Conservation (phyloP, 805 yeast species). For the Hanseniaspora occidentalis region DNA sequence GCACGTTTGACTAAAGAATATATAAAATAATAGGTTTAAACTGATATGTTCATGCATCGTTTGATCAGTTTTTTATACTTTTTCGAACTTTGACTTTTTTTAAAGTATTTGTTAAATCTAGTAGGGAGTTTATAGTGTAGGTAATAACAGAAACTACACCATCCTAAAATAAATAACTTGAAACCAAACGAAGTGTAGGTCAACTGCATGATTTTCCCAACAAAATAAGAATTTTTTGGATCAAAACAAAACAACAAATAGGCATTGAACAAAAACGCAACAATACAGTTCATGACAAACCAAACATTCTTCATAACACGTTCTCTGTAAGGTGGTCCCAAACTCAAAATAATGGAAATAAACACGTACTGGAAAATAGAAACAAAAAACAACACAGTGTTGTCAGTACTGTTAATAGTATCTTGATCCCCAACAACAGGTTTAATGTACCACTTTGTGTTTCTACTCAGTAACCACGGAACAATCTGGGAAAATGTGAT, state of each 20-base stretch:
- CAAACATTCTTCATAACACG: slow-evolving; percentile 56
- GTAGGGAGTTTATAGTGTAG: slow-evolving; percentile 25
- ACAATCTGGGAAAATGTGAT: slow-evolving; percentile 51
- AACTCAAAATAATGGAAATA: slow-evolving; percentile 71
- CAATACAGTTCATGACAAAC: slow-evolving; percentile 48
- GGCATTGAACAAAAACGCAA: slow-evolving; percentile 38
- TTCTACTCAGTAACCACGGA: slow-evolving; percentile 50
- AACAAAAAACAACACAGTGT: slow-evolving; percentile 69
- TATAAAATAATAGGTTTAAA: neutral
- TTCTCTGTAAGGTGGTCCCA: slow-evolving; percentile 88
- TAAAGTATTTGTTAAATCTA: slow-evolving; percentile 20
- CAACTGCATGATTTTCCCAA: slow-evolving; percentile 66
- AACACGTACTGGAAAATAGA: slow-evolving; percentile 84
- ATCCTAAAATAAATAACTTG: slow-evolving; percentile 35
- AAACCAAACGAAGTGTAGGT: slow-evolving; percentile 43
- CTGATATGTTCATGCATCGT: slow-evolving; percentile 8
- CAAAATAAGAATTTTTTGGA: slow-evolving; percentile 28
- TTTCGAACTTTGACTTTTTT: slow-evolving; percentile 27
- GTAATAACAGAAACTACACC: slow-evolving; percentile 38
- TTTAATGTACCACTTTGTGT: slow-evolving; percentile 59
- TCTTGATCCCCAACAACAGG: slow-evolving; percentile 78
- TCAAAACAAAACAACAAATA: slow-evolving; percentile 40
- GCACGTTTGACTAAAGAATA: too few species aligned
- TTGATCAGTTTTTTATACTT: slow-evolving; percentile 23
- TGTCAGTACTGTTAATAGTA: slow-evolving; percentile 77